Percentiles rank a stretch among this genome's conserved stretches.
Conservation (phyloP, 768 basidiomycete genomes). For the Trametes sanguinea region DNA sequence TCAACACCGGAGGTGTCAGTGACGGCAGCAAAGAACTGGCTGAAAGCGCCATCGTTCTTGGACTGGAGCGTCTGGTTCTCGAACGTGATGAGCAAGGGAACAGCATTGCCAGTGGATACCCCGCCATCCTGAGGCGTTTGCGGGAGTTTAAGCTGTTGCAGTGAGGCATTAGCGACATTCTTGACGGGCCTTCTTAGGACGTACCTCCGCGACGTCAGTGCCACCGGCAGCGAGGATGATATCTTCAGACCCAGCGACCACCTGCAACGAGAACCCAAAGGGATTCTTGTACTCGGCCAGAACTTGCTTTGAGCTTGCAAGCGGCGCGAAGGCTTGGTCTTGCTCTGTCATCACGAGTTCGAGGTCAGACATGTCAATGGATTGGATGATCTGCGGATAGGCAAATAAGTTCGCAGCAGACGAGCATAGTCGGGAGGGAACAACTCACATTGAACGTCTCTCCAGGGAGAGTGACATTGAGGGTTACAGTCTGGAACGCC, state of each 20-base stretch:
- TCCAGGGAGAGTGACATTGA: conserved; percentile 64
- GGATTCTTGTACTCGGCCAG: conserved; percentile 69
- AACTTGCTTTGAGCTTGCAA: conserved; percentile 57
- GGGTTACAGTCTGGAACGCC: conserved; percentile 68
- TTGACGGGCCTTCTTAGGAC: conserved; percentile 8
- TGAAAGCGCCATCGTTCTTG: conserved; percentile 55
- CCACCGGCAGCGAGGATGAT: conserved; percentile 53
- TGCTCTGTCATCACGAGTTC: conserved; percentile 51
- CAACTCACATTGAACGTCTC: conserved; percentile 48
- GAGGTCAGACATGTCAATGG: conserved; percentile 61
- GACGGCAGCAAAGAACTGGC: conserved; percentile 57
- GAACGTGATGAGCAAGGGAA: conserved; percentile 59
- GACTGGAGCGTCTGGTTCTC: conserved; percentile 56
- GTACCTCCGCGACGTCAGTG: conserved; percentile 54
- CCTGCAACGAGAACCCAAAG: conserved; percentile 74
- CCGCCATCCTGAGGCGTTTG: conserved; percentile 52
- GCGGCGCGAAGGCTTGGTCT: conserved; percentile 59
- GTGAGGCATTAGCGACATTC: no score
- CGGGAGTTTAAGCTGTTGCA: conserved; percentile 52
- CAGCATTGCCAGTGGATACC: conserved; percentile 71
- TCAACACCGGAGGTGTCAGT: conserved; percentile 48
- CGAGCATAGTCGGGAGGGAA: not conserved
- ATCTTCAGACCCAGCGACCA: conserved; percentile 54
- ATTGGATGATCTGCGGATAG: conserved; percentile 54
- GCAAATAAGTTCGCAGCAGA: not conserved